A percentile compares a stretch with the other conserved stretches of the same genome.
Conservation (phyloP, 805 yeast species). For the Wickerhamiella azyma region DNA sequence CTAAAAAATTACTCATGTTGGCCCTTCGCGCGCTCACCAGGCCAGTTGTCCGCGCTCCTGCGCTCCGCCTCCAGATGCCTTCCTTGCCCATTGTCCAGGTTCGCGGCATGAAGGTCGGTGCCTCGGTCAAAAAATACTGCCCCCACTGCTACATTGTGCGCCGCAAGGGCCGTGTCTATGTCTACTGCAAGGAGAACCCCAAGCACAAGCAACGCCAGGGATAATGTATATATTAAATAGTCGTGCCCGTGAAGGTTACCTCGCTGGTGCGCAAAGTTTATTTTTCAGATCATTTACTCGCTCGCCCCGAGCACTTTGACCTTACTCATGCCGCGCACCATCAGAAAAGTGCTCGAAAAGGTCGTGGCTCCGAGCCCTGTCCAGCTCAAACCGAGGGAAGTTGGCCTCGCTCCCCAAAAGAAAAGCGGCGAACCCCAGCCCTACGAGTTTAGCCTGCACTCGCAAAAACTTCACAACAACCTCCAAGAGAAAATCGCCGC, state of each 20-base stretch:
- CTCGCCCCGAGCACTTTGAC: no score
- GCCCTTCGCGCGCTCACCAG: slow-evolving; percentile 4
- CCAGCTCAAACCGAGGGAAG: not conserved
- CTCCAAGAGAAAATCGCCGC: slow-evolving; percentile 10
- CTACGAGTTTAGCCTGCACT: slow-evolving; percentile 14
- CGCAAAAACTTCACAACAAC: slow-evolving; percentile 14
- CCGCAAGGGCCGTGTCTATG: slow-evolving; percentile 89
- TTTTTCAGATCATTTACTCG: no score
- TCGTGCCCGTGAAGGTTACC: no score
- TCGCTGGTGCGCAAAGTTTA: no score
- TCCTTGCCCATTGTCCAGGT: slow-evolving; percentile 17
- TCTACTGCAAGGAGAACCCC: slow-evolving; percentile 82
- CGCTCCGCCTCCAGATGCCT: slow-evolving; percentile 2
- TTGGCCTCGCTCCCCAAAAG: slow-evolving; percentile 9
- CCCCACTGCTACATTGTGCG: slow-evolving; percentile 83
- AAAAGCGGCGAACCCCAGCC: slow-evolving; percentile 13
- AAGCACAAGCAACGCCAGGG: slow-evolving; percentile 88
- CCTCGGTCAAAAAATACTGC: slow-evolving; percentile 89
- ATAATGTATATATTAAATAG: slow-evolving; percentile 13
- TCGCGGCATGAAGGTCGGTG: slow-evolving; percentile 80
- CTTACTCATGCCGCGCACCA: slow-evolving; percentile 17
- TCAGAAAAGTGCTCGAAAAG: slow-evolving; percentile 17
- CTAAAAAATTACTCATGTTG: not conserved
- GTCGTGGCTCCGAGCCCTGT: slow-evolving; percentile 19
- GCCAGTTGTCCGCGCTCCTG: not conserved